phyloP scores from a whole-genome alignment of 768 basidiomycete species.

The Termitomyces sp. region DNA sequence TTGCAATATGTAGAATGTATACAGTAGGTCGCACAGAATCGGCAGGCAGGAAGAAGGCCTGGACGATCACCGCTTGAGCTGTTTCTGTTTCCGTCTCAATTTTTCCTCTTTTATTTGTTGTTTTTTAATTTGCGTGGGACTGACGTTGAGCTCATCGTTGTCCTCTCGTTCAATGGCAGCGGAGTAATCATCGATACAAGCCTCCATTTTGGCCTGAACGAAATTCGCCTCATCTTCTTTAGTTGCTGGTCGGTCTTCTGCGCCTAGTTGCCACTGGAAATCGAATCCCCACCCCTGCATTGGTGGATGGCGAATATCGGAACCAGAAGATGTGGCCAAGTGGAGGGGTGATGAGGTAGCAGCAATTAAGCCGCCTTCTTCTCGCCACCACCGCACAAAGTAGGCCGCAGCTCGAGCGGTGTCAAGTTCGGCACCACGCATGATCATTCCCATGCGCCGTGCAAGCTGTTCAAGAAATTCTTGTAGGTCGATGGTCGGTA shows the following conservation, averaged over 20 bases:
- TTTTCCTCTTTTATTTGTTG: conserved; percentile 37
- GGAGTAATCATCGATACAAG: conserved; percentile 58
- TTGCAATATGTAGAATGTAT: neutral
- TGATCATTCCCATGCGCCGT: conserved; percentile 75
- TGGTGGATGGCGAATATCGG: conserved; percentile 3
- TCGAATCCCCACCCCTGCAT: conserved; percentile 84
- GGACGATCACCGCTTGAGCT: conserved; percentile 19
- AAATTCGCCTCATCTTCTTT: conserved; percentile 23
- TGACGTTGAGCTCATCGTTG: conserved; percentile 52
- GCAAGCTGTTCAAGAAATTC: conserved; percentile 71
- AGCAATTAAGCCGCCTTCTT: conserved; percentile 58
- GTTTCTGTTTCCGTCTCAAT: conserved; percentile 32
- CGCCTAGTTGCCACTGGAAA: conserved; percentile 60
- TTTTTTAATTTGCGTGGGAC: conserved; percentile 73
- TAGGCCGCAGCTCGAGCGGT: conserved; percentile 67
- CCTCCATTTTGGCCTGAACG: conserved; percentile 68
- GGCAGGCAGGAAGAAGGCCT: neutral
- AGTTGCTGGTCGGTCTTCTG: conserved; percentile 22
- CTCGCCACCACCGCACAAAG: conserved; percentile 88
- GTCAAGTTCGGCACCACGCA: conserved; percentile 73
- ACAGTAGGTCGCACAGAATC: neutral
- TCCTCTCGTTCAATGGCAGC: conserved; percentile 44
- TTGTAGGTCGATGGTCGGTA: conserved; percentile 57
- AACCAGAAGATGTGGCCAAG: conserved; percentile 6
- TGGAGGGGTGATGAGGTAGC: conserved; percentile 43